Conservation (phyloP, 2,329 filamentous ascomycete species). For the Fusarium xyrophilum region DNA sequence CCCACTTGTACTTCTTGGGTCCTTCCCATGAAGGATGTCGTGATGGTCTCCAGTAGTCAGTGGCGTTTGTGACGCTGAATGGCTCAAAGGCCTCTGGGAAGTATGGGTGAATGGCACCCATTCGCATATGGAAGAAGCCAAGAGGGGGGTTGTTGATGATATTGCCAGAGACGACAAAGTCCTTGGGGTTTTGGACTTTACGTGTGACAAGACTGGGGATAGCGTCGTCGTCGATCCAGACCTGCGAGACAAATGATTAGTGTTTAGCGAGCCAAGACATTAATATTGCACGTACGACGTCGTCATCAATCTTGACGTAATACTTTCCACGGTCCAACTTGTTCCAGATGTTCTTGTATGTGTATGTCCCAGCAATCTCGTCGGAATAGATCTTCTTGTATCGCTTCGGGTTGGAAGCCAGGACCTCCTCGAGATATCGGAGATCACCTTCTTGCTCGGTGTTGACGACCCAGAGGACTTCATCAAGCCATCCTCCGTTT, state of each 20-base stretch:
- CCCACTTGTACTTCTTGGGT: conserved; percentile 9
- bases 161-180: conserved; percentile 29
- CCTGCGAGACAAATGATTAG: conserved; percentile 8
- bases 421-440: conserved; percentile 24
- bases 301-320: conserved; percentile 36
- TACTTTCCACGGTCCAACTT: conserved; percentile 30
- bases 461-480: conserved; percentile 31
- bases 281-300: conserved; percentile 2
- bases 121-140: conserved; percentile 29
- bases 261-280: background rate
- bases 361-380: conserved; percentile 10
- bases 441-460: conserved; percentile 11
- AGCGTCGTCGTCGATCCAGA: conserved; percentile 31
- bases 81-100: conserved; percentile 16
- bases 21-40: conserved; percentile 23
- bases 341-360: conserved; percentile 30
- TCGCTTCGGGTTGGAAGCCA: conserved; percentile 20
- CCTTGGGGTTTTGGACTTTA: conserved; percentile 20
- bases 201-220: conserved; percentile 22
- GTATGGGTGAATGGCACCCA: conserved; percentile 32
- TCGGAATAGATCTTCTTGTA: conserved; percentile 26
- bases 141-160: conserved; percentile 35
- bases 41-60: conserved; percentile 28
- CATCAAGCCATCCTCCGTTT: conserved; percentile 32
- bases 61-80: background rate